These are phyloP conservation scores for Tetradesmus obliquus DNA, from an alignment of 139 green algal species.

Conservation along the genomic window DNA sequence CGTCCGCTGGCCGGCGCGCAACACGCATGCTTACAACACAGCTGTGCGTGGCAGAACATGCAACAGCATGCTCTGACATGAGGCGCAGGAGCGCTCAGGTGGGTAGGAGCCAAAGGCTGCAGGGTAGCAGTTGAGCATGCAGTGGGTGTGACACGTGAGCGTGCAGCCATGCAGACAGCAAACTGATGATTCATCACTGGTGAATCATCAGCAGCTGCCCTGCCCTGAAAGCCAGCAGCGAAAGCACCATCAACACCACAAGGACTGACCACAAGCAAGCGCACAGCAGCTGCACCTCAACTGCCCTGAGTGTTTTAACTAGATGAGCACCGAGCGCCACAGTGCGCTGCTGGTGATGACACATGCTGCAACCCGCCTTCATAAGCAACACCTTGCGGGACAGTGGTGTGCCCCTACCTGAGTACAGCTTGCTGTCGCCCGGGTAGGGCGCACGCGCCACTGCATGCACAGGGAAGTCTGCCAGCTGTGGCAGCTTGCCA, in stretches of 20 bases:
- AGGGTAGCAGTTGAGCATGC: too few species aligned
- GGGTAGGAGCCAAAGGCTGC: too few species aligned
- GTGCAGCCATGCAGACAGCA: neutral
- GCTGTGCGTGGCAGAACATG: neutral
- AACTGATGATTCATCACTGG: neutral
- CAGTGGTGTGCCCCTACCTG: neutral
- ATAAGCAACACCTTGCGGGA: neutral
- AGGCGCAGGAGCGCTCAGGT: too few species aligned
- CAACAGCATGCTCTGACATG: neutral
- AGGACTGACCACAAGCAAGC: neutral
- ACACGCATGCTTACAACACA: too few species aligned
- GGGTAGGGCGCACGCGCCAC: constrained; percentile 78
- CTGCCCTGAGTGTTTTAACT: neutral
- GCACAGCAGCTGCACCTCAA: neutral
- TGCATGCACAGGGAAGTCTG: constrained; percentile 80
- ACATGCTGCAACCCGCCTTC: too few species aligned
- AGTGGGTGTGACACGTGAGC: too few species aligned
- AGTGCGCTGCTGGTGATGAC: too few species aligned
- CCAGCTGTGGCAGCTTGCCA: constrained; percentile 70
- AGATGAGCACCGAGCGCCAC: too few species aligned
- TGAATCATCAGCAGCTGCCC: too few species aligned
- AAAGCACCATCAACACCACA: neutral
- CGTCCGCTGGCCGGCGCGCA: too few species aligned
- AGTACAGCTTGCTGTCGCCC: constrained; percentile 52
- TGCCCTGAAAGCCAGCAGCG: neutral